Evolutionary conservation across 768 basidiomycete species (phyloP).

Genomic region (Russula ochroleuca): DNA sequence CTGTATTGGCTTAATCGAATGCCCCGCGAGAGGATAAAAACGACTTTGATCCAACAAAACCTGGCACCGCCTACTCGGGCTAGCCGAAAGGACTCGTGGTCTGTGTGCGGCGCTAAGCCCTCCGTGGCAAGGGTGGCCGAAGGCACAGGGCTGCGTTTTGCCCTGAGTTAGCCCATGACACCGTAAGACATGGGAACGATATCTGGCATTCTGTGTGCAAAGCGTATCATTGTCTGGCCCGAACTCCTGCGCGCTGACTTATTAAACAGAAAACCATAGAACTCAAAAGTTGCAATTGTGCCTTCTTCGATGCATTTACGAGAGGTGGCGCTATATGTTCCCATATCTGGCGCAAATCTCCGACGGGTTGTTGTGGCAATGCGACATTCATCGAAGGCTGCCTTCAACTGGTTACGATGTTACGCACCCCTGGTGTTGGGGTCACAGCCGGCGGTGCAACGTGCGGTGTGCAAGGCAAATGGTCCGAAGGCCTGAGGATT

Average conservation of each 20-base stretch:
- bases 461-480: not conserved
- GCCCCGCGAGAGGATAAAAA: slow-evolving; percentile 13
- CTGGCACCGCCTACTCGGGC: slow-evolving; percentile 1
- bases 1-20: slow-evolving; percentile 7
- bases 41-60: not conserved
- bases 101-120: slow-evolving; percentile 1
- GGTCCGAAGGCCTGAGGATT: not conserved
- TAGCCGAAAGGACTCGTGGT: slow-evolving; percentile 2
- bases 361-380: slow-evolving; percentile 6
- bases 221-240: not conserved
- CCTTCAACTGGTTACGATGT: not conserved
- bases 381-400: not conserved
- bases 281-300: not conserved
- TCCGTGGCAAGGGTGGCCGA: not conserved
- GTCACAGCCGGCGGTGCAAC: not conserved
- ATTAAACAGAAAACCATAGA: not conserved
- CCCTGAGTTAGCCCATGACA: not conserved
- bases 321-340: not conserved
- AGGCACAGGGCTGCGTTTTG: not conserved
- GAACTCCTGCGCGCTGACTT: not conserved
- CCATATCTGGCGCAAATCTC: slow-evolving; percentile 4
- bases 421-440: not conserved
- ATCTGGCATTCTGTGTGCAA: not conserved
- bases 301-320: slow-evolving; percentile 3
- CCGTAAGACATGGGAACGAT: not conserved